Conservation (phyloP, 1,284 basidiomycete species). For the Melampsora medusae region DNA sequence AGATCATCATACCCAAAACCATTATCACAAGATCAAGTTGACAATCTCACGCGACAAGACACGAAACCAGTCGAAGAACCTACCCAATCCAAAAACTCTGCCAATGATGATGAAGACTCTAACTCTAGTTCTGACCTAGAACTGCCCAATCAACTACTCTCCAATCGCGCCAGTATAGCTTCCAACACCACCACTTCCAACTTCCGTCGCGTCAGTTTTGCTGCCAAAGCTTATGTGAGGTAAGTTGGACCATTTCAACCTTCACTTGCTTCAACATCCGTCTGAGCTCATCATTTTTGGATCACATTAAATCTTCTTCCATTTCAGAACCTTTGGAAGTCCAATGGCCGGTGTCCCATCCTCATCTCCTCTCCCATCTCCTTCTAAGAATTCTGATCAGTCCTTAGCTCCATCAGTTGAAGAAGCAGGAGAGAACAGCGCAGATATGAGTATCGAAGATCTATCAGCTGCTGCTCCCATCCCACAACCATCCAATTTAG, state of each 20-base stretch:
- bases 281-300: not conserved
- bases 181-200: constrained; percentile 28
- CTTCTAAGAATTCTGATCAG: not conserved
- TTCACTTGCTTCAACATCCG: not conserved
- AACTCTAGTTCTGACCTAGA: constrained; percentile 29
- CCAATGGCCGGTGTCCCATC: constrained; percentile 25
- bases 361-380: constrained; percentile 14
- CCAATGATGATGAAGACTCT: not conserved
- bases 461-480: not conserved
- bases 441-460: constrained; percentile 39
- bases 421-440: constrained; percentile 1
- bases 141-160: constrained; percentile 20
- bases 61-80: not conserved
- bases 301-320: not conserved
- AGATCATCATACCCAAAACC: not conserved
- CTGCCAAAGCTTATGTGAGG: constrained; percentile 42
- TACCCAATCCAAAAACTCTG: constrained; percentile 10
- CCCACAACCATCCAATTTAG: not conserved
- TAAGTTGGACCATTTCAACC: not conserved
- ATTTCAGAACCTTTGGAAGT: constrained; percentile 39
- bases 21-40: not conserved
- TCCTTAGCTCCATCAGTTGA: not conserved
- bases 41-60: not conserved
- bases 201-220: constrained; percentile 40
- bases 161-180: constrained; percentile 11